Evolutionary conservation across 371 early-diverging fungal genomes (phyloP), one percentile per base, ranked within the genome.

Genomic region (Lichtheimia hyalospora): DNA sequence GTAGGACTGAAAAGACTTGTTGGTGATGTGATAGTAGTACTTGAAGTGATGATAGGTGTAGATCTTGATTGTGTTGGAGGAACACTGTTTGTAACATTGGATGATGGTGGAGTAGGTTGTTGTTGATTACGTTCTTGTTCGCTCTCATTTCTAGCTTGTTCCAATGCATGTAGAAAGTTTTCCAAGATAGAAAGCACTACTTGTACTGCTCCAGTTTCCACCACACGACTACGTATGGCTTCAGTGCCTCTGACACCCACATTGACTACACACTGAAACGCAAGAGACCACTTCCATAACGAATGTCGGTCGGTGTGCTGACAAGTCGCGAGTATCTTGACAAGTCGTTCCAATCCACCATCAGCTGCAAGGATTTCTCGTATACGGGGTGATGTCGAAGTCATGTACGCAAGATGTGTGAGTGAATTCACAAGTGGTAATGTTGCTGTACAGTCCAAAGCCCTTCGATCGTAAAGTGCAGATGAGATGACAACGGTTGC

Each of bases 331-430:
- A 94, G 83, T 39, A 94, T 90, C 49, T 85, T 82, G 41, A 93
- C 87, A 3, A 95, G 82, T 44, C 92, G 83, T 66, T 92, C 91
- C 27, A 95, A 73, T 5, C 92, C 95, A 44, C 94, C 94, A 80
- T 95, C 95, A 7, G 84, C 79, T n/a, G 88, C 84, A 34, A 95
- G 75, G 53, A 89, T 84, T 51, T 88, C 86, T 51, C 92, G 86
- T 48, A 93, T 90, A 44, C 89, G 82, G 8, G 89, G 84, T 14
- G 91, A 89, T 28, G 91, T 86, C 34, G 86, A 82, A 1, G 92
- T 92, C 69, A 93, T 80, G 69, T 90, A 90, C 40, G 84, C 85
- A 52, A 95, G 85, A 71, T 94, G 89, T 42, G 88, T 89, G 12
- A 95, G 84, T 21, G 93, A 92, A 63, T 87, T 90, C 69, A 91